Percentiles rank a stretch among this genome's conserved stretches.
These are phyloP conservation scores for Backusella tuberculispora DNA, from an alignment of 192 early-diverging fungal species.

Conservation along the genomic window DNA sequence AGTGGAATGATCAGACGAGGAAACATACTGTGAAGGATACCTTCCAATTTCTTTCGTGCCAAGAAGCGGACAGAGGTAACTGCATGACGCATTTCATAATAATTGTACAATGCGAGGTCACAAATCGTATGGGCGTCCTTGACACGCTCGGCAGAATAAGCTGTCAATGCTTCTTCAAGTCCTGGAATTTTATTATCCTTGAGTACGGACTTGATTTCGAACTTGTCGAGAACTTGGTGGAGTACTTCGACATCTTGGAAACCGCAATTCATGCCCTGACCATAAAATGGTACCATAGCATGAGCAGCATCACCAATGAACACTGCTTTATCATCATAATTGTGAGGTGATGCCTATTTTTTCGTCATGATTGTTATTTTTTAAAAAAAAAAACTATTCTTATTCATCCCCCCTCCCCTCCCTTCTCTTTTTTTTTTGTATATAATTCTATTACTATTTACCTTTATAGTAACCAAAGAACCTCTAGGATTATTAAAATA, in stretches of 20 bases:
- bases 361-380: not conserved
- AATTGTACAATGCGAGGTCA: slow-evolving; percentile 93
- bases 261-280: slow-evolving; percentile 98
- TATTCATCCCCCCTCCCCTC: too few relatives aligned
- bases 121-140: slow-evolving; percentile 86
- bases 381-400: slow-evolving; percentile 15
- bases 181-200: slow-evolving; percentile 25
- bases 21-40: slow-evolving; percentile 69
- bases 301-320: slow-evolving; percentile 97
- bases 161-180: slow-evolving; percentile 66
- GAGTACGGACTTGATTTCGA: slow-evolving; percentile 41
- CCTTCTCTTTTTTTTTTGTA: not conserved
- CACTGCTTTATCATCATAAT: slow-evolving; percentile 75
- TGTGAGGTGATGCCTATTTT: slow-evolving; percentile 65
- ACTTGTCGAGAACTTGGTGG: slow-evolving; percentile 59
- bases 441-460: slow-evolving; percentile 31
- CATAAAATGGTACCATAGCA: slow-evolving; percentile 98
- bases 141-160: slow-evolving; percentile 71
- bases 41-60: slow-evolving; percentile 81
- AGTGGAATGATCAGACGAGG: slow-evolving; percentile 81
- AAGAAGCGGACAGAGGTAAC: slow-evolving; percentile 79
- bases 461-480: slow-evolving; percentile 81
- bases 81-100: slow-evolving; percentile 89
- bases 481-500: slow-evolving; percentile 88
- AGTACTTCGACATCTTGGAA: slow-evolving; percentile 89